phyloP scores from a whole-genome alignment of 2,329 filamentous ascomycete genomes.

The Alternaria longipes region DNA sequence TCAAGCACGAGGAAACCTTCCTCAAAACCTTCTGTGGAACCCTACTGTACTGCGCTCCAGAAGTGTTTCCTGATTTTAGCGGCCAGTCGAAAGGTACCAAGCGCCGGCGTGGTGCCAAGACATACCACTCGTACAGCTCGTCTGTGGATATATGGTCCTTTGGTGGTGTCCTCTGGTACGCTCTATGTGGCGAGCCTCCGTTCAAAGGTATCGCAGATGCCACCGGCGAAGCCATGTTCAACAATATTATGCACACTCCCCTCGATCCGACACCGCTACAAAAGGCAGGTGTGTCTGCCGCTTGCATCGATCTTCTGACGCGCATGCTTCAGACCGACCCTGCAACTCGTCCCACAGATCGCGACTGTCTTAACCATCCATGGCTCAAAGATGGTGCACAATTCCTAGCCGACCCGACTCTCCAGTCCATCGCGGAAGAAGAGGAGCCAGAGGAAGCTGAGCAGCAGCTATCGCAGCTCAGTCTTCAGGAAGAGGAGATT shows the following conservation, averaged over 20 bases:
- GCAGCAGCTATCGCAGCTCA: constrained; percentile 59
- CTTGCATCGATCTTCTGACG: constrained; percentile 76
- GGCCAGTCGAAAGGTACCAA: constrained; percentile 72
- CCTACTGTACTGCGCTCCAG: constrained; percentile 92
- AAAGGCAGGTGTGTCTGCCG: constrained; percentile 66
- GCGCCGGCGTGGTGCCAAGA: constrained; percentile 63
- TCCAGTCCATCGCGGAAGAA: constrained; percentile 59
- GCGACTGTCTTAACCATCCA: constrained; percentile 72
- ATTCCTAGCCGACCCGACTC: constrained; percentile 34
- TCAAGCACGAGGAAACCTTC: constrained; percentile 89
- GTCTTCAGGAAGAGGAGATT: constrained; percentile 57
- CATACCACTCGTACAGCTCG: constrained; percentile 77
- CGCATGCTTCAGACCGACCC: constrained; percentile 86
- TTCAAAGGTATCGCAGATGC: constrained; percentile 81
- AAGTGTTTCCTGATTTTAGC: constrained; percentile 87
- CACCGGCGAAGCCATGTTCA: constrained; percentile 79
- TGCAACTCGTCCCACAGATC: constrained; percentile 76
- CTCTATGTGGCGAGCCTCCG: constrained; percentile 80
- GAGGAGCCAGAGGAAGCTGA: constrained; percentile 68
- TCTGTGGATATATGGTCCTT: constrained; percentile 97
- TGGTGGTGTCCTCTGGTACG: constrained; percentile 88
- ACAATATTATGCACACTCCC: constrained; percentile 83
- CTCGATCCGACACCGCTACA: constrained; percentile 73
- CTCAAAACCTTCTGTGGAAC: constrained; percentile 97
- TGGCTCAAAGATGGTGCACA: constrained; percentile 73